Conservation (phyloP, 2,329 filamentous ascomycete genomes). For the Ophiostoma sp. region DNA sequence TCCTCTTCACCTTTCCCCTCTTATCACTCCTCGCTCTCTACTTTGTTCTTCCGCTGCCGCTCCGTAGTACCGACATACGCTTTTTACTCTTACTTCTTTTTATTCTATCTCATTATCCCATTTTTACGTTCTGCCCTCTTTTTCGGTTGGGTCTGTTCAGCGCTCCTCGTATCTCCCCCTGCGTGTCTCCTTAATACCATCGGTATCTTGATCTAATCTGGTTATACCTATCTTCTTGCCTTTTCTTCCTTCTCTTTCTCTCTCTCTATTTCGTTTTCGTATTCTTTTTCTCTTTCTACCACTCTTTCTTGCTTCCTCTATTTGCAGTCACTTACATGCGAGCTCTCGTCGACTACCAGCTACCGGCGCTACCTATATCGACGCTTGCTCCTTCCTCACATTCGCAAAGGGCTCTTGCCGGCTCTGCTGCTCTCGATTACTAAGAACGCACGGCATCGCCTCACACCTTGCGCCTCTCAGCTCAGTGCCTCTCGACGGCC, state of each 20-base stretch:
- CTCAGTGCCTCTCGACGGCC: too few species aligned
- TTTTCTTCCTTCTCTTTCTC: not conserved
- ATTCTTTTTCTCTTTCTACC: conserved; percentile 12
- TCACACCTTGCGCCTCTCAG: not conserved
- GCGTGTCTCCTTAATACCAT: not conserved
- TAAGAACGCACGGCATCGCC: not conserved
- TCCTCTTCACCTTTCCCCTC: too few species aligned
- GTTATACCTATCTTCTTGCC: conserved; percentile 3
- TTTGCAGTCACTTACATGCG: not conserved
- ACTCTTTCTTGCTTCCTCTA: not conserved
- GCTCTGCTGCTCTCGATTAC: not conserved
- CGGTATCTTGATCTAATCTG: conserved; percentile 1
- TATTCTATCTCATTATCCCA: not conserved
- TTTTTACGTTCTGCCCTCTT: not conserved
- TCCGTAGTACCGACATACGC: too few species aligned
- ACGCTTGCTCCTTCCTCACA: not conserved
- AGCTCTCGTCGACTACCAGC: not conserved
- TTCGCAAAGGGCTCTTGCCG: not conserved
- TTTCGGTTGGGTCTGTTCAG: not conserved
- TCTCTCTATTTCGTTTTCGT: not conserved
- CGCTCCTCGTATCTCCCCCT: not conserved
- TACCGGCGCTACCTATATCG: not conserved
- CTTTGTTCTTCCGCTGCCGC: too few species aligned
- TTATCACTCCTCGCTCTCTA: too few species aligned
- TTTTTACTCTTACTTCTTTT: not conserved